These are phyloP conservation scores for Saussurea involucrata DNA, from an alignment of 129 eudicot species.

Conservation along the genomic window DNA sequence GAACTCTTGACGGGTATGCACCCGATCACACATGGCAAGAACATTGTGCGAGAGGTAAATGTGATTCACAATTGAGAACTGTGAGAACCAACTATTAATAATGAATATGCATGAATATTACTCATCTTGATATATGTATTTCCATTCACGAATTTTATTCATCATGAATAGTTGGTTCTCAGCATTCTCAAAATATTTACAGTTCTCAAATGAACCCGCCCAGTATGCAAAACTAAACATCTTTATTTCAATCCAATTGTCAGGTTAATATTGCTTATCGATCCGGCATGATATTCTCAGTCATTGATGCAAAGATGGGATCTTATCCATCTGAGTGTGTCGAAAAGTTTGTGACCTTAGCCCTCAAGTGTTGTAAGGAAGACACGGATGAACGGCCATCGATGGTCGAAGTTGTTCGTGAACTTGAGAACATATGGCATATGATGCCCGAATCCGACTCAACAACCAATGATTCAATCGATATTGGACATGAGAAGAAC, in stretches of 20 bases:
- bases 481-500: slow-evolving; percentile 15
- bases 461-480: slow-evolving; percentile 12
- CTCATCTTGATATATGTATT: neutral
- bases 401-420: slow-evolving; percentile 81
- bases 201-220: neutral
- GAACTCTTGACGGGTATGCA: slow-evolving; percentile 85
- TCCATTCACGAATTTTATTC: neutral
- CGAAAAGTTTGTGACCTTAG: slow-evolving; percentile 65
- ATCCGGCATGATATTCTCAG: slow-evolving; percentile 75
- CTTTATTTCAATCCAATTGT: neutral
- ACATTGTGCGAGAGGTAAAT: slow-evolving; percentile 89
- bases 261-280: slow-evolving; percentile 77
- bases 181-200: too few relatives aligned
- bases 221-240: neutral
- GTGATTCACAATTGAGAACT: neutral
- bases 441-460: slow-evolving; percentile 75
- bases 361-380: slow-evolving; percentile 82
- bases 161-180: neutral
- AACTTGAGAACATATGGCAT: slow-evolving; percentile 64
- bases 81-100: neutral
- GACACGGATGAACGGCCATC: slow-evolving; percentile 76
- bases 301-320: slow-evolving; percentile 77
- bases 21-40: slow-evolving; percentile 87
- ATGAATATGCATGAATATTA: neutral
- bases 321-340: slow-evolving; percentile 84